A percentile compares a stretch with the other conserved stretches of the same genome.
These are phyloP conservation scores for Sporothrix phasma DNA, from an alignment of 2,329 filamentous ascomycete genomes.

Conservation along the genomic window DNA sequence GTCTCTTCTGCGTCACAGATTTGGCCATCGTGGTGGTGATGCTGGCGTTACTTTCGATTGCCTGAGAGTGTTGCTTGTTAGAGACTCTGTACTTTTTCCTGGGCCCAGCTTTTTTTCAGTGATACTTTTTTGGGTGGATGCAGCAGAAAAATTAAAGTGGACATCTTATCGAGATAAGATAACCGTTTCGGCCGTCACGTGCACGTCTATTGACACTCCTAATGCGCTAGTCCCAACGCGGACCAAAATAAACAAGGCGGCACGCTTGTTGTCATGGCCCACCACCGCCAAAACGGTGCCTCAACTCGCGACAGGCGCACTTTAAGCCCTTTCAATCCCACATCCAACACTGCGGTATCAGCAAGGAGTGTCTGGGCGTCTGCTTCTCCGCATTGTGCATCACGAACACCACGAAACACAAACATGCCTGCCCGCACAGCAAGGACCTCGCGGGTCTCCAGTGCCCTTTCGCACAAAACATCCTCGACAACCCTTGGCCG, in stretches of 20 bases:
- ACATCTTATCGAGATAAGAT: slow-evolving; percentile 12
- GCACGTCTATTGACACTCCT: not conserved
- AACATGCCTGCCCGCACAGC: slow-evolving; percentile 43
- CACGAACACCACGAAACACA: not conserved
- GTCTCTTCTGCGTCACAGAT: slow-evolving; percentile 26
- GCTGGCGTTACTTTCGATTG: not conserved
- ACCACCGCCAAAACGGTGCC: slow-evolving; percentile 5
- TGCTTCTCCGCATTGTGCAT: not conserved
- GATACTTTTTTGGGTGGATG: slow-evolving; percentile 12
- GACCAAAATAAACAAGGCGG: slow-evolving; percentile 17
- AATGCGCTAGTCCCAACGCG: slow-evolving; percentile 16
- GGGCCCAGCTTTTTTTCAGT: slow-evolving; percentile 2
- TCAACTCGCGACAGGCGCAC: not conserved
- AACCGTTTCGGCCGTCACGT: slow-evolving; percentile 9
- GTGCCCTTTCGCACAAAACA: slow-evolving; percentile 30
- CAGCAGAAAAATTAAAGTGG: slow-evolving; percentile 14
- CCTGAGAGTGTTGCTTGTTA: not conserved
- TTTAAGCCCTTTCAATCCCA: not conserved
- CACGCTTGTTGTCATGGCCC: slow-evolving; percentile 13
- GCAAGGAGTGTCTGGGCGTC: not conserved
- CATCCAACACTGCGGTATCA: not conserved
- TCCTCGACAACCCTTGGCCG: slow-evolving; percentile 32
- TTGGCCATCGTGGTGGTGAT: slow-evolving; percentile 21
- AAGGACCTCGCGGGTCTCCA: slow-evolving; percentile 36
- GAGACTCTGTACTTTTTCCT: not conserved